phyloP scores from a whole-genome alignment of 768 basidiomycete species.

The Clitopilus passeckerianus region DNA sequence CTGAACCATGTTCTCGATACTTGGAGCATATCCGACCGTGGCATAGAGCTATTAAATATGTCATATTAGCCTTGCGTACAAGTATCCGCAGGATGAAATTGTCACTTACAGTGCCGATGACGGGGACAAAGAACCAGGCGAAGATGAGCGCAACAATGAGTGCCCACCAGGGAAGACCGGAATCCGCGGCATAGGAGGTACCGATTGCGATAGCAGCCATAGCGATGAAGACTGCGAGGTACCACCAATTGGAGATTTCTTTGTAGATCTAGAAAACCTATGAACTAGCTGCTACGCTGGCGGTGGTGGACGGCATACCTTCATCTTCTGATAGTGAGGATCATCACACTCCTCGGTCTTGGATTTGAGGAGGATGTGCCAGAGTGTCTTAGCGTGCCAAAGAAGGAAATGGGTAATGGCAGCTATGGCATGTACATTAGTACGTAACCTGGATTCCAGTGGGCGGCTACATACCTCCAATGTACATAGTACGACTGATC shows the following conservation, averaged over 20 bases:
- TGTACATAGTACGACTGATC: slow-evolving; percentile 30
- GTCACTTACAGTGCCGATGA: slow-evolving; percentile 38
- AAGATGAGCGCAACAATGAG: slow-evolving; percentile 40
- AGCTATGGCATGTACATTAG: slow-evolving; percentile 15
- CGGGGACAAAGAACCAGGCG: slow-evolving; percentile 36
- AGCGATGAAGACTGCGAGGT: slow-evolving; percentile 22
- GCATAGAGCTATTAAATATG: slow-evolving; percentile 25
- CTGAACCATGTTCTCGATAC: slow-evolving; percentile 29
- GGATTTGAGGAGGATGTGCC: slow-evolving; percentile 25
- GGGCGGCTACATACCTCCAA: slow-evolving; percentile 22
- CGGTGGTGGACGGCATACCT: slow-evolving; percentile 10
- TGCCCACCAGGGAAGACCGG: slow-evolving; percentile 32
- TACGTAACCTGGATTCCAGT: background rate
- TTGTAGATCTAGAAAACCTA: slow-evolving; percentile 19
- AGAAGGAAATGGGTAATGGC: slow-evolving; percentile 42
- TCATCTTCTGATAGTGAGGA: slow-evolving; percentile 32
- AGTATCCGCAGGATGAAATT: background rate
- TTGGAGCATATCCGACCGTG: slow-evolving; percentile 32
- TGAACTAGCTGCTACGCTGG: background rate
- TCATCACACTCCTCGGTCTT: slow-evolving; percentile 29
- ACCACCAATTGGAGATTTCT: slow-evolving; percentile 32
- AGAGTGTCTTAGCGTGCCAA: slow-evolving; percentile 40
- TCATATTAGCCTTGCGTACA: background rate
- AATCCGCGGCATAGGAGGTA: slow-evolving; percentile 27
- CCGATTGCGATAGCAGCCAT: slow-evolving; percentile 27